Percentiles rank a stretch among this genome's conserved stretches.
These are phyloP conservation scores for Pulveroboletus frians DNA, from an alignment of 768 basidiomycete genomes.

Conservation along the genomic window DNA sequence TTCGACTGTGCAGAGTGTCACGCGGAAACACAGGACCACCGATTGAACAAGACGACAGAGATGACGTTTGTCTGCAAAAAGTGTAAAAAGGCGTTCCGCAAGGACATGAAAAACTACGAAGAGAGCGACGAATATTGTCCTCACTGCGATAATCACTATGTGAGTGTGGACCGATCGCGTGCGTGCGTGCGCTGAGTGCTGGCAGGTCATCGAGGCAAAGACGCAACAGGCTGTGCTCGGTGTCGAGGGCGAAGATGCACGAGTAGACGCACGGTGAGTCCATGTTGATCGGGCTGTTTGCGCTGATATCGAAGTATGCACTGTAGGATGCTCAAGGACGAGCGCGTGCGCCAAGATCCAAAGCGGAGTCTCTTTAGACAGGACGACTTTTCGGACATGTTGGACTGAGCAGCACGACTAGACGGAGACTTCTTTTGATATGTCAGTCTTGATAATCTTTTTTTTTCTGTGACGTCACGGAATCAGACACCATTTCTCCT, in stretches of 20 bases:
- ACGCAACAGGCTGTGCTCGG: slow-evolving; percentile 80
- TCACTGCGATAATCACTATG: slow-evolving; percentile 97
- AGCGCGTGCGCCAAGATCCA: slow-evolving; percentile 57
- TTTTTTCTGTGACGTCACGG: slow-evolving; percentile 16
- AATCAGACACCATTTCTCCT: slow-evolving; percentile 18
- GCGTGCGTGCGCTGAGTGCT: not conserved
- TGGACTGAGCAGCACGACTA: slow-evolving; percentile 25
- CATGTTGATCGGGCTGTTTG: not conserved
- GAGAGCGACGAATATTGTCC: slow-evolving; percentile 99
- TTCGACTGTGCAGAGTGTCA: slow-evolving; percentile 97
- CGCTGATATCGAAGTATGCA: not conserved
- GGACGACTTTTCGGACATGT: slow-evolving; percentile 46
- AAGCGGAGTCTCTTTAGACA: slow-evolving; percentile 45
- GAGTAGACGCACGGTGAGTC: slow-evolving; percentile 78
- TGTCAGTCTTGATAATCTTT: slow-evolving; percentile 4
- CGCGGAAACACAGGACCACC: slow-evolving; percentile 74
- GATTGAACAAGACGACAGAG: slow-evolving; percentile 69
- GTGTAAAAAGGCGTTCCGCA: slow-evolving; percentile 93
- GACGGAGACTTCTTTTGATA: slow-evolving; percentile 13
- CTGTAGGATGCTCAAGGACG: slow-evolving; percentile 83
- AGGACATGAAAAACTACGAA: slow-evolving; percentile 88
- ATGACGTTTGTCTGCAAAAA: slow-evolving; percentile 85
- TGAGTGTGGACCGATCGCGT: slow-evolving; percentile 37
- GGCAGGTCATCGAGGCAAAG: slow-evolving; percentile 87
- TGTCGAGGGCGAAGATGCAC: slow-evolving; percentile 87